These are phyloP conservation scores for Sporobolomyces pararoseus DNA, from an alignment of 768 basidiomycete species.

Conservation along the genomic window DNA sequence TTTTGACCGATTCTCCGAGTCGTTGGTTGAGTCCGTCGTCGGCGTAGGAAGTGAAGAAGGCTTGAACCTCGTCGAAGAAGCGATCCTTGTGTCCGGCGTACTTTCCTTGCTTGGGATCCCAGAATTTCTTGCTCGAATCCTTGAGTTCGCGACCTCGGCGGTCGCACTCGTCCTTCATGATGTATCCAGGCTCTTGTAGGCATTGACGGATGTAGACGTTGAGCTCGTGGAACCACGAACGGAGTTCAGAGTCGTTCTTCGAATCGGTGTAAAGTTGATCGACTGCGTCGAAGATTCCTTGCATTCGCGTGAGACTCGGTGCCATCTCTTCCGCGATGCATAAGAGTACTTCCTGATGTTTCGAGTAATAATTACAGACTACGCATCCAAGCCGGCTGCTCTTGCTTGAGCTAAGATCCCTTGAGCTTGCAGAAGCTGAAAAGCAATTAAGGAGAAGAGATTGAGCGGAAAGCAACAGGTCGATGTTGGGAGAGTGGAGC, in stretches of 20 bases:
- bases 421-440: slow-evolving; percentile 21
- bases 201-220: slow-evolving; percentile 43
- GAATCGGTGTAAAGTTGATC: slow-evolving; percentile 71
- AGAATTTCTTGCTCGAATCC: slow-evolving; percentile 72
- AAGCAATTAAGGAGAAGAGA: too few species aligned
- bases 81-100: slow-evolving; percentile 75
- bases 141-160: slow-evolving; percentile 62
- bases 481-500: slow-evolving; percentile 45
- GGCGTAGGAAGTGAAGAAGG: slow-evolving; percentile 80
- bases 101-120: slow-evolving; percentile 57
- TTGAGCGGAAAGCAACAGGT: too few species aligned
- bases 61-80: slow-evolving; percentile 64
- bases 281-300: slow-evolving; percentile 65
- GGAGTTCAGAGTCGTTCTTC: slow-evolving; percentile 67
- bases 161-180: slow-evolving; percentile 73
- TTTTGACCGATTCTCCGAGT: slow-evolving; percentile 68
- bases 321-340: too few species aligned
- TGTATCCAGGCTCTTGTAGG: slow-evolving; percentile 54
- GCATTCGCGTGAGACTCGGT: too few species aligned
- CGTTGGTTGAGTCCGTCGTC: slow-evolving; percentile 74
- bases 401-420: slow-evolving; percentile 6
- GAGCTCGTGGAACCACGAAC: slow-evolving; percentile 51
- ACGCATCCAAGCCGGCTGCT: slow-evolving; percentile 13
- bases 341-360: too few species aligned
- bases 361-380: neutral